Conservation (phyloP, 1,284 basidiomycete genomes). For the Leucoagaricus sp. region DNA sequence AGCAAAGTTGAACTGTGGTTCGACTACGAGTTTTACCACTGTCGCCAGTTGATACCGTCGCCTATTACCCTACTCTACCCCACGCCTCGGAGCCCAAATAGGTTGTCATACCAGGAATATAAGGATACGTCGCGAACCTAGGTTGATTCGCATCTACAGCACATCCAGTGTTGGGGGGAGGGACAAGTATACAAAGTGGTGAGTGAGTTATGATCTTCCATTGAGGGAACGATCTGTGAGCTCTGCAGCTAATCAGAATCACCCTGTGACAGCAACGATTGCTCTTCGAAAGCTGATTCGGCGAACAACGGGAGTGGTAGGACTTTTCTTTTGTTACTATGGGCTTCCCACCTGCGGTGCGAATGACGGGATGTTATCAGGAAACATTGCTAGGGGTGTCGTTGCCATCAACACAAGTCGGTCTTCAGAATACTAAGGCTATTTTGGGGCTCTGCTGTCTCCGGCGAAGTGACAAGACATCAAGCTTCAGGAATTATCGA, state of each 20-base stretch:
- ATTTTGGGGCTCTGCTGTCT: not conserved
- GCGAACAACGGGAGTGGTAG: not conserved
- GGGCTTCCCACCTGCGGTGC: not conserved
- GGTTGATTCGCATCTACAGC: too few species aligned
- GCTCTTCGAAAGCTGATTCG: not conserved
- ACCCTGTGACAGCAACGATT: not conserved
- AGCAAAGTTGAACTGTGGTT: not conserved
- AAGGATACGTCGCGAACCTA: too few species aligned
- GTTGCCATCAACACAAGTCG: constrained; percentile 5
- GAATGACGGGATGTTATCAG: not conserved
- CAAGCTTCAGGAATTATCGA: not conserved
- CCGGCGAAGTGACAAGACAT: not conserved
- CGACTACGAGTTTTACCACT: not conserved
- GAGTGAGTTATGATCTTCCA: too few species aligned
- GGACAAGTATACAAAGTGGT: not conserved
- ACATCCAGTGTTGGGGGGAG: too few species aligned
- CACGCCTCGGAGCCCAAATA: too few species aligned
- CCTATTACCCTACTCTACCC: not conserved
- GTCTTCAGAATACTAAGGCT: too few species aligned
- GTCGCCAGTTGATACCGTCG: not conserved
- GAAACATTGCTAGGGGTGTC: not conserved
- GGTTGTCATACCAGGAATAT: too few species aligned
- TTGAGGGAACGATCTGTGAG: too few species aligned
- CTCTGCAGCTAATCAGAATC: not conserved
- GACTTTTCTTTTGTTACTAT: not conserved